Conservation (phyloP, 1,284 basidiomycete genomes). For the Phellopilus nigrolimitatus region DNA sequence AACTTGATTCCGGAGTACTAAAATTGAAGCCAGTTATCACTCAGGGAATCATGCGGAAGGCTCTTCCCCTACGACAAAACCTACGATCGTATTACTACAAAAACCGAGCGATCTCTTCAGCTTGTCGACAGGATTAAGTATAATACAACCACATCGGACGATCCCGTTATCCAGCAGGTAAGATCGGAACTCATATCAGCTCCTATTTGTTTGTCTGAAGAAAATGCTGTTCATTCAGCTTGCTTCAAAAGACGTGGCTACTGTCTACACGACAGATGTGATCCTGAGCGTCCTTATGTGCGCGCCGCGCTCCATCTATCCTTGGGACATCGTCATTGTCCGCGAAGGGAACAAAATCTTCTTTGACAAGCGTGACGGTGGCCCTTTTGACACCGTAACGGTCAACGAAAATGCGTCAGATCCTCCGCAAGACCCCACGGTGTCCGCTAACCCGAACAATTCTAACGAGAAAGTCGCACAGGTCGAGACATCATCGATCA, state of each 20-base stretch:
- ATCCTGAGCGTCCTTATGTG: constrained; percentile 98
- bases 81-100: constrained; percentile 94
- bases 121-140: constrained; percentile 95
- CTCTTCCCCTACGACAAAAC: constrained; percentile 92
- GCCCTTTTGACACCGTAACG: constrained; percentile 94
- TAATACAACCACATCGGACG: constrained; percentile 96
- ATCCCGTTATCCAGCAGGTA: constrained; percentile 90
- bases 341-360: constrained; percentile 92
- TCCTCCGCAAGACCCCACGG: constrained; percentile 81
- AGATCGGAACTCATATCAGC: constrained; percentile 21
- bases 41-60: constrained; percentile 87
- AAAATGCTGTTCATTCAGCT: no score
- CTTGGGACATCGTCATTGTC: constrained; percentile 97
- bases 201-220: constrained; percentile 14
- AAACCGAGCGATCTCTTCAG: constrained; percentile 87
- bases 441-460: constrained; percentile 70
- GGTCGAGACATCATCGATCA: constrained; percentile 76
- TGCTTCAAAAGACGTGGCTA: constrained; percentile 73
- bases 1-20: not conserved
- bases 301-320: constrained; percentile 91
- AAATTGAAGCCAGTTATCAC: constrained; percentile 12
- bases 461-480: constrained; percentile 58
- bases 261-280: constrained; percentile 92
- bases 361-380: constrained; percentile 98
- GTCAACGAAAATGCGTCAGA: constrained; percentile 99